Conservation (phyloP, 352 stramenopile genomes). For the Detonula confervacea region DNA sequence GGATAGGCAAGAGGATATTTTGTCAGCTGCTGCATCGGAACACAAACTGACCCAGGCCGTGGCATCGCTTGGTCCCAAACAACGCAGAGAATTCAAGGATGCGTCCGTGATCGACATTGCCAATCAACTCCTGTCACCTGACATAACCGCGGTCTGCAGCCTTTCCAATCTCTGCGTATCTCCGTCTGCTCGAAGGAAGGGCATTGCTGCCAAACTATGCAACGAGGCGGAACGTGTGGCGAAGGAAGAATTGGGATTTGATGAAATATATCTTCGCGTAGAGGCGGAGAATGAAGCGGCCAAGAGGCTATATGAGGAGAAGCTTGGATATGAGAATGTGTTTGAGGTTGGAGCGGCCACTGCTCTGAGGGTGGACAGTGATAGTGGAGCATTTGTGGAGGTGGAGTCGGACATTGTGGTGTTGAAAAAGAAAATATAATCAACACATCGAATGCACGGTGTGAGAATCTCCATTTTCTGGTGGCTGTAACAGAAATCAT, state of each 20-base stretch:
- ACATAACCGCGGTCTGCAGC: slow-evolving; percentile 58
- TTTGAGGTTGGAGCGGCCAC: slow-evolving; percentile 30
- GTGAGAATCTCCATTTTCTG: no score
- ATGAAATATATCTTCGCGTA: slow-evolving; percentile 62
- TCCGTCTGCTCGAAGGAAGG: slow-evolving; percentile 46
- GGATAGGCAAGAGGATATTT: slow-evolving; percentile 42
- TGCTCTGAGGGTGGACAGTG: slow-evolving; percentile 55
- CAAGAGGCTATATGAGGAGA: slow-evolving; percentile 61
- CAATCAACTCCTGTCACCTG: slow-evolving; percentile 47
- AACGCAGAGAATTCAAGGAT: slow-evolving; percentile 72
- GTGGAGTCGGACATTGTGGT: slow-evolving; percentile 58
- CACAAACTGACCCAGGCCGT: slow-evolving; percentile 58
- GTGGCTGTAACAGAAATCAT: no score
- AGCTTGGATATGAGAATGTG: slow-evolving; percentile 56
- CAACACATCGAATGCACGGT: no score
- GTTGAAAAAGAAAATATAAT: slow-evolving; percentile 55
- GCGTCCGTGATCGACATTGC: slow-evolving; percentile 55
- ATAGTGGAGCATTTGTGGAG: slow-evolving; percentile 62
- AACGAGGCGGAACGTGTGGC: slow-evolving; percentile 57
- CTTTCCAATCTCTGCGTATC: slow-evolving; percentile 71
- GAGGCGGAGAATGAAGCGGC: slow-evolving; percentile 66
- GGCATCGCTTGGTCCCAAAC: slow-evolving; percentile 63
- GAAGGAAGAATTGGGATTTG: slow-evolving; percentile 53
- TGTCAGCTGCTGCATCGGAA: slow-evolving; percentile 58
- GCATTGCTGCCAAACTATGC: slow-evolving; percentile 60